Base-by-base conservation (phyloP, 2,329 filamentous ascomycete genomes). In the Venturiaceae sp. region DNA sequence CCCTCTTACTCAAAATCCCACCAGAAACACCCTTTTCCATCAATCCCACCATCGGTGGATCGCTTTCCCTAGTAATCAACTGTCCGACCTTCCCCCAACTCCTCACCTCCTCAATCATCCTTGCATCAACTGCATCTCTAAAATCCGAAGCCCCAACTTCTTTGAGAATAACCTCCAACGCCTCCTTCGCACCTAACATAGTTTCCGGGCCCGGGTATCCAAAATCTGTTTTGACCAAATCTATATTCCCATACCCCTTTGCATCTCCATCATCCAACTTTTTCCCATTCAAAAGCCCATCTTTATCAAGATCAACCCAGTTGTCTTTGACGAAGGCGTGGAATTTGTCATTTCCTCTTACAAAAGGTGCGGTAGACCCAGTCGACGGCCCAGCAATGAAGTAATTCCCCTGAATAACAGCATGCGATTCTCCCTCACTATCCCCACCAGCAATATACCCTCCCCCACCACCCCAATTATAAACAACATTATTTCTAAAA, bases 381-480 rank as follows among this genome's bases (percentile, higher is more conserved):
- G 79, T 81, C 50, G 70, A 75, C 0, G 79, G 80, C 0, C 80
- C 80, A 1, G 75, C 75, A 60, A 83, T 78, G 67, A 81, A 83
- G 66, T 83, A 82, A 66, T 83, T 83, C 60, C 77, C 77, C 56
- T 81, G 71, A 58, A 83, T 77, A 61, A 83, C 80, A 5, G 73
- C 78, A 53, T 75, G 72, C 56, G 75, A 80, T 28, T 71, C 63
- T 4, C 74, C 78, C 0, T 64, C 68, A 34, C 75, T 78, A 60
- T 80, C 78, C 2, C 79, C 79, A 0, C 46, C 57, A 5, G 78
- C 78, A 55, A 81, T 82, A 57, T 82, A 83, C 3, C 75, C 80
- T 5, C 78, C 79, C 0, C 79, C 78, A 11, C 78, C 79, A 9
- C 79, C 79, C 74, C 78, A 83, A 64, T 83, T 83, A 64, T 82